Conservation (phyloP, 192 early-diverging fungal genomes). For the Coemansia umbellata region DNA sequence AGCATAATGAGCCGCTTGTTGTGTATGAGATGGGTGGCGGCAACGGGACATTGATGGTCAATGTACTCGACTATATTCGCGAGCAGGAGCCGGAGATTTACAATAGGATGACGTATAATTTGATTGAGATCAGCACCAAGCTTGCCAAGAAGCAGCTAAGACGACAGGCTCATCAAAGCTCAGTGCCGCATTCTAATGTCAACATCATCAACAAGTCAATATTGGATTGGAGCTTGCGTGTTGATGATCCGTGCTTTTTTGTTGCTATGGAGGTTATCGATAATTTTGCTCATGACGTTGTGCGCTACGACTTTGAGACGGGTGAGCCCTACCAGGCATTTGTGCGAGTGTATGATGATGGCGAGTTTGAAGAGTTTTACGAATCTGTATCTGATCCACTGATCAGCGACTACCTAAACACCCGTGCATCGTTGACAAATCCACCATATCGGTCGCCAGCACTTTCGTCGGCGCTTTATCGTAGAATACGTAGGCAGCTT, state of each 20-base stretch:
- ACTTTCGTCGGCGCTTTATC: conserved; percentile 45
- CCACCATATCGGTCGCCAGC: conserved; percentile 62
- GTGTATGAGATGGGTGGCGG: conserved; percentile 97
- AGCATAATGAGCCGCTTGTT: conserved; percentile 62
- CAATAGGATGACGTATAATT: conserved; percentile 71
- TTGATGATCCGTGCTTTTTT: conserved; percentile 79
- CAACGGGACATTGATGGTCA: conserved; percentile 92
- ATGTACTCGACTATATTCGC: conserved; percentile 86
- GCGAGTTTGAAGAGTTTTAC: conserved; percentile 84
- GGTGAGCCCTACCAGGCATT: conserved; percentile 75
- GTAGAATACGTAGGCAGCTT: conserved; percentile 56
- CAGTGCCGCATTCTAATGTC: conserved; percentile 56
- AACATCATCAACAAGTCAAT: conserved; percentile 87
- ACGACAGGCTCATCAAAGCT: conserved; percentile 31
- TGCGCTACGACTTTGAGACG: conserved; percentile 77
- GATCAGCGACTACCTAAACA: conserved; percentile 64
- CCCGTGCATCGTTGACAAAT: conserved; percentile 17
- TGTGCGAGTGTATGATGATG: conserved; percentile 75
- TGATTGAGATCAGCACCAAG: conserved; percentile 90
- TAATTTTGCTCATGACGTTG: conserved; percentile 94
- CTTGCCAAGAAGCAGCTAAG: conserved; percentile 66
- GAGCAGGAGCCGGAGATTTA: conserved; percentile 77
- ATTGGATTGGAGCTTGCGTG: conserved; percentile 80
- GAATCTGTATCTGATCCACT: conserved; percentile 75
- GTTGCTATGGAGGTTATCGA: conserved; percentile 98